Conservation (phyloP, 106 monocot species). For the Dendrobium nobile region DNA sequence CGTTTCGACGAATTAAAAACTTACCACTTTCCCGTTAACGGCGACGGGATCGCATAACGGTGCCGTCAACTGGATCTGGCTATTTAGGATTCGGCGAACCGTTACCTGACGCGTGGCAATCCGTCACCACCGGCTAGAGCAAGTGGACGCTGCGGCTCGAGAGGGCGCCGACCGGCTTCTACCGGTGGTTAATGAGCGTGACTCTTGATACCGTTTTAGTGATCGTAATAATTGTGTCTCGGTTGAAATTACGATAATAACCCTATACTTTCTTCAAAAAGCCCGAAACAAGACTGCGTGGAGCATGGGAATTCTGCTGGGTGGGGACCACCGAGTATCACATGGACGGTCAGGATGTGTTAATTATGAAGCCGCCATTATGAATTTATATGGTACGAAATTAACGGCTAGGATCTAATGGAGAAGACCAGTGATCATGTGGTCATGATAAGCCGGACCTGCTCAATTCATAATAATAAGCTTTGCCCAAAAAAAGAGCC, state of each 20-base stretch:
- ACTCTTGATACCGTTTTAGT: not conserved
- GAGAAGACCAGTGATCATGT: not conserved
- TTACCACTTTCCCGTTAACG: slow-evolving; percentile 17
- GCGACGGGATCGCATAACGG: slow-evolving; percentile 6
- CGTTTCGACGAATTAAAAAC: not conserved
- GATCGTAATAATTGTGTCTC: not conserved
- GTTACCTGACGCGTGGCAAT: not conserved
- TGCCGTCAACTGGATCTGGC: slow-evolving; percentile 17
- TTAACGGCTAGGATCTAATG: not conserved
- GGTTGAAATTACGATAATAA: not conserved
- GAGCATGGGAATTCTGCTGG: no score
- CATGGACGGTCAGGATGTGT: not conserved
- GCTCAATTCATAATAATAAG: no score
- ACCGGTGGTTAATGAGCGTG: not conserved
- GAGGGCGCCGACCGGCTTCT: not conserved
- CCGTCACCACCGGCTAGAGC: not conserved
- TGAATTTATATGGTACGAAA: not conserved
- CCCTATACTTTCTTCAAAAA: not conserved
- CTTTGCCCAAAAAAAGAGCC: no score
- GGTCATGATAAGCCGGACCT: not conserved
- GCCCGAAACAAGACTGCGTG: not conserved
- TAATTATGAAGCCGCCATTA: slow-evolving; percentile 5
- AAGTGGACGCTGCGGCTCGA: not conserved
- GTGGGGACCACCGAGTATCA: slow-evolving; percentile 1
- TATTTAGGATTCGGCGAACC: slow-evolving; percentile 6